Percentiles rank a stretch among this genome's conserved stretches.
These are phyloP conservation scores for Fraxinus americana DNA, from an alignment of 257 asterid genomes.

Conservation along the genomic window DNA sequence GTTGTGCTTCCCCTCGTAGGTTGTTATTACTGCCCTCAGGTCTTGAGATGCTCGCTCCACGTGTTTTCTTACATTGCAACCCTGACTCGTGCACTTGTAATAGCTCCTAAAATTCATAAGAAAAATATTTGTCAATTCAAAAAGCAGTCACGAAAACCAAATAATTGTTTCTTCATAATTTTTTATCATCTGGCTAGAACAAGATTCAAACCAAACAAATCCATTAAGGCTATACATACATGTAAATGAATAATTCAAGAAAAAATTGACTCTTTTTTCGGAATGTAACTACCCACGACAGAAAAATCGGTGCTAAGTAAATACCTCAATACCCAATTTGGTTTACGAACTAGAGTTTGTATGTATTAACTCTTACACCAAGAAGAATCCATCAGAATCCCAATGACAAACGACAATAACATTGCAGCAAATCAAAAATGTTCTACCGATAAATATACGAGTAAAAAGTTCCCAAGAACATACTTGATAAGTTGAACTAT, in stretches of 20 bases:
- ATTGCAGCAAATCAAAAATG: neutral
- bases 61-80: slow-evolving; percentile 73
- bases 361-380: neutral
- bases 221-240: no score
- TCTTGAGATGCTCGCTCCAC: slow-evolving; percentile 76
- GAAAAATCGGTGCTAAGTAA: no score
- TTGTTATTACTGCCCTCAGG: slow-evolving; percentile 63
- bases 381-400: neutral
- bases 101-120: slow-evolving; percentile 59
- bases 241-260: neutral
- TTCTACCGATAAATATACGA: no score
- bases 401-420: neutral
- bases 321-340: neutral
- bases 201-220: no score
- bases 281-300: neutral
- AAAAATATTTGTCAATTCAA: neutral
- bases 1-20: slow-evolving; percentile 88
- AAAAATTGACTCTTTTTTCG: no score
- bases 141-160: neutral
- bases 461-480: neutral
- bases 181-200: no score
- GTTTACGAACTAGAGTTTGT: neutral
- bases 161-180: no score
- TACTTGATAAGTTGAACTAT: neutral
- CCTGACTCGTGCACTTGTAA: slow-evolving; percentile 72